phyloP scores from a whole-genome alignment of 2,329 filamentous ascomycete species.

The Sclerotinia borealis region DNA sequence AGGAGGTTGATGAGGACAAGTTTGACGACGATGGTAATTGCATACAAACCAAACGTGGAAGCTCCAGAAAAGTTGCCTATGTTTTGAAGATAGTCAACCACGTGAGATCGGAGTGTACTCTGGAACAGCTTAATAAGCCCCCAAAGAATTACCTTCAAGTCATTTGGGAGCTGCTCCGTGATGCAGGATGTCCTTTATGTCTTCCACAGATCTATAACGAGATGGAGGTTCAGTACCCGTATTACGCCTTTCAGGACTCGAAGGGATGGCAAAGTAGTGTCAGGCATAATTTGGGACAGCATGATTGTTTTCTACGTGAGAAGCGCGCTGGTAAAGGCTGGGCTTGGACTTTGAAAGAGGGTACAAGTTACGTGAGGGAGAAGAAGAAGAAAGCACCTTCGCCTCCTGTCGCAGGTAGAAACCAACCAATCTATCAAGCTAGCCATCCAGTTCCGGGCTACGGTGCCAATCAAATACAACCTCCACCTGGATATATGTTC shows the following conservation, averaged over 20 bases:
- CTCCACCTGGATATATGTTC: constrained; percentile 19
- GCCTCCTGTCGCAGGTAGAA: constrained; percentile 32
- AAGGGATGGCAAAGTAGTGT: constrained; percentile 57
- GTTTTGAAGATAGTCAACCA: constrained; percentile 48
- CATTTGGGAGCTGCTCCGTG: constrained; percentile 50
- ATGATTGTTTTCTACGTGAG: constrained; percentile 49
- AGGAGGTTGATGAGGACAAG: constrained; percentile 37
- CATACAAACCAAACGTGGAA: neutral
- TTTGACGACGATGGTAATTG: constrained; percentile 7
- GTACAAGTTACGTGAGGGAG: constrained; percentile 49
- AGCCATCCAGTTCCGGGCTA: constrained; percentile 19
- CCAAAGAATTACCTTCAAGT: constrained; percentile 51
- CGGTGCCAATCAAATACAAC: constrained; percentile 4
- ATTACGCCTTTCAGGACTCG: constrained; percentile 48
- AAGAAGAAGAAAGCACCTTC: constrained; percentile 42
- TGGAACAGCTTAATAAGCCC: constrained; percentile 67
- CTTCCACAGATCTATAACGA: constrained; percentile 55
- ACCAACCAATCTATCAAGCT: constrained; percentile 29
- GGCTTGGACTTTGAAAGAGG: constrained; percentile 48
- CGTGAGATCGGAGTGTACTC: constrained; percentile 53
- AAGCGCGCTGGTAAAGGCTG: constrained; percentile 50
- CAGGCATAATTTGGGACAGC: constrained; percentile 54
- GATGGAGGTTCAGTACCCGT: constrained; percentile 52
- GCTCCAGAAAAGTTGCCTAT: constrained; percentile 34
- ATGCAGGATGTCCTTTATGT: constrained; percentile 45